Evolutionary conservation across 345 rosid species (phyloP), one percentile per base, ranked within the genome.

Genomic region (Citrus unshiu): DNA sequence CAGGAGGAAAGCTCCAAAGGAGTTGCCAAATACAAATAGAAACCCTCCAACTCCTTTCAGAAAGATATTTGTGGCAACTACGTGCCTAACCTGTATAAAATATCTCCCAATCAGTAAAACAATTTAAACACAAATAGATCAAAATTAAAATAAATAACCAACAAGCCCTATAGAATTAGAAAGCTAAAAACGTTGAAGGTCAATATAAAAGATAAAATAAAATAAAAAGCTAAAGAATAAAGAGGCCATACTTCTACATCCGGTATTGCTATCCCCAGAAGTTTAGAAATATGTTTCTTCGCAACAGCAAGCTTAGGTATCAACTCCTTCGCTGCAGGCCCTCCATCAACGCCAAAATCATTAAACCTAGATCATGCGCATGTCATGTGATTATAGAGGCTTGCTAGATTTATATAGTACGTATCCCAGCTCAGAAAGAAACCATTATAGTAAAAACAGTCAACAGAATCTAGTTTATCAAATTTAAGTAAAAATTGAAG

Each of bases 261-360:
- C 14, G 95, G 97, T n/a, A 86, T 78, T 25, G 39, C 46, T 7
- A 90, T 78, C 9, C 91, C 95, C 78, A 88, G 70, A 71, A 76
- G 85, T 16, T 90, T 85, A 34, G 94, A 86, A 65, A 92, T 4
- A 83, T 89, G 97, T 63, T 79, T 75, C 85, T 84, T 87, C 24
- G 80, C 87, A 76, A 88, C 65, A 64, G 80, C 81, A 78, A 92
- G 78, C 89, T 95, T 95, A 24, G 96, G 92, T 65, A 82, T 75
- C 85, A 92, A 79, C 82, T 91, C 95, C 85, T 86, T 90, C 9
- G 93, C 96, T 46, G 97, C 97, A 80, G 93, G 95, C 51, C 97
- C 99, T 58, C 99, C 99, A 80, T 95, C 92, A 16, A 79, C 84
- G 27, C 89, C 95, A 76, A 93, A 93, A 68, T 93, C 99, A 85